Conservation (phyloP, 163 green algal genomes). For the Scenedesmus sp. region DNA sequence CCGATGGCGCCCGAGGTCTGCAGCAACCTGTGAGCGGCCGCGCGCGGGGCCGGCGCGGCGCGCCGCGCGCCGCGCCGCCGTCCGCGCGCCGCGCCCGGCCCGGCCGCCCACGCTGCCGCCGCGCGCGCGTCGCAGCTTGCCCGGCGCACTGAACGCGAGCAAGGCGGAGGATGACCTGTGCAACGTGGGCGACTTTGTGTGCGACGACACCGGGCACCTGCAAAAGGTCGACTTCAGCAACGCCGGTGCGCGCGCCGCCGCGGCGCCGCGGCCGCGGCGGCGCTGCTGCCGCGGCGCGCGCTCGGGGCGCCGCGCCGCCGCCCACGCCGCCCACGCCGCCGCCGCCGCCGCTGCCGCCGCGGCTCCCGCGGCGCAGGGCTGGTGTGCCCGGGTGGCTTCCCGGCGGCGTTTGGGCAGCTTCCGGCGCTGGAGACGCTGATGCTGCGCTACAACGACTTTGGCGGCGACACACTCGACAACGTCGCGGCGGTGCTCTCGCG, state of each 20-base stretch:
- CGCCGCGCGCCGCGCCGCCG: too few species aligned
- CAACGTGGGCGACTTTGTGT: conserved; percentile 28
- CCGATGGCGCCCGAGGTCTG: not conserved
- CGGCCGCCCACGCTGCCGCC: too few species aligned
- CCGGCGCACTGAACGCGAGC: conserved; percentile 9
- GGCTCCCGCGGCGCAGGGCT: conserved; percentile 6
- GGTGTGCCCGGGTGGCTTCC: conserved; percentile 16
- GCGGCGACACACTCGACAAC: conserved; percentile 17
- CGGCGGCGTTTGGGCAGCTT: conserved; percentile 26
- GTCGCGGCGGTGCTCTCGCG: conserved; percentile 26
- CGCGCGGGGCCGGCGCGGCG: not conserved
- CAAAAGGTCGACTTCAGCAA: conserved; percentile 44
- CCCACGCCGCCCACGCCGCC: not conserved
- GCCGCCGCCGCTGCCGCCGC: not conserved
- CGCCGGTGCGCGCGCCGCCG: not conserved
- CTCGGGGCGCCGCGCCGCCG: too few species aligned
- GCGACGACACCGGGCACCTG: conserved; percentile 26
- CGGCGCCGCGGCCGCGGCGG: not conserved
- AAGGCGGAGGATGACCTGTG: conserved; percentile 36
- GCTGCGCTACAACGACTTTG: conserved; percentile 39
- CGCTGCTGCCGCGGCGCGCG: too few species aligned
- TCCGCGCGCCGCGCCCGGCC: too few species aligned
- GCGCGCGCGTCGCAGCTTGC: too few species aligned
- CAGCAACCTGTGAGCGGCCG: conserved; percentile 2
- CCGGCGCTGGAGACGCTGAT: conserved; percentile 33